Conservation (phyloP, 345 rosid genomes). For the Lenwebbia sp. region DNA sequence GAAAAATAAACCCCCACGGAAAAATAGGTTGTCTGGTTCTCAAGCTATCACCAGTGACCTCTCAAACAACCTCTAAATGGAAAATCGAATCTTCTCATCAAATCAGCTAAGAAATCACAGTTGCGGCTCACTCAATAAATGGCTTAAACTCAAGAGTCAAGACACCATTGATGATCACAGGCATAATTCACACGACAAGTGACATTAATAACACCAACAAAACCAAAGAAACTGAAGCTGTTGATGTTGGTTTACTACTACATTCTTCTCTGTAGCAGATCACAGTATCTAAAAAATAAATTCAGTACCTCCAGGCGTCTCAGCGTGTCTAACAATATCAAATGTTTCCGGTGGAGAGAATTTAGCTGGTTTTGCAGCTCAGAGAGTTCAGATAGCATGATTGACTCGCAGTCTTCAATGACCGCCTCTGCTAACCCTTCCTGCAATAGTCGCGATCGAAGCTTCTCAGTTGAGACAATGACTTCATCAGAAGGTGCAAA, state of each 20-base stretch:
- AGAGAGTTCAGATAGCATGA: conserved; percentile 71
- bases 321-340: conserved; percentile 58
- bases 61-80: not conserved
- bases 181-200: not conserved
- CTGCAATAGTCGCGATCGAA: conserved; percentile 56
- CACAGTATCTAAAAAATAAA: not conserved
- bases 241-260: not conserved
- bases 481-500: conserved; percentile 61
- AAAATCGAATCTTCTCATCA: not conserved
- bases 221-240: not conserved
- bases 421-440: conserved; percentile 65
- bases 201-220: not conserved
- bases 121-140: not conserved
- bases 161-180: not conserved
- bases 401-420: conserved; percentile 80
- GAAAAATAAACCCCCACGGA: not conserved
- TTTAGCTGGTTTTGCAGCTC: conserved; percentile 64
- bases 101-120: not conserved
- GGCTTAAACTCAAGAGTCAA: not conserved
- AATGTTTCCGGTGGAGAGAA: conserved; percentile 55
- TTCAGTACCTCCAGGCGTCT: conserved; percentile 81
- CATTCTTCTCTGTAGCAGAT: not conserved
- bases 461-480: conserved; percentile 76
- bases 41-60: not conserved
- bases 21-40: not conserved